phyloP scores from a whole-genome alignment of 768 basidiomycete species.

The Mycena capillaripes region DNA sequence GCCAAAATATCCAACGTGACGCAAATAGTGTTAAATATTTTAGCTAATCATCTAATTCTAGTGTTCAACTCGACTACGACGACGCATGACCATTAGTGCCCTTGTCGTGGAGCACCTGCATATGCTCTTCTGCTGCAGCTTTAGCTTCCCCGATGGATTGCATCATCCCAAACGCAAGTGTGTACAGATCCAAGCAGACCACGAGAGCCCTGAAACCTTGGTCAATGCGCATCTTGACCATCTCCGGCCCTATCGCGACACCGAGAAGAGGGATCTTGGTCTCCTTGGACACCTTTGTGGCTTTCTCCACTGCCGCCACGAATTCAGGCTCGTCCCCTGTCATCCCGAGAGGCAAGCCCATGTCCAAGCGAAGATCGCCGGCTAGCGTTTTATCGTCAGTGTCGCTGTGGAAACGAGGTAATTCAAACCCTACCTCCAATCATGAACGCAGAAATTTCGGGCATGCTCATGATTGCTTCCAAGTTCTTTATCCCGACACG shows the following conservation, averaged over 20 bases:
- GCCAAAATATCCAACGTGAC: too few species aligned
- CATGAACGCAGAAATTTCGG: constrained; percentile 30
- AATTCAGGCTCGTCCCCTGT: constrained; percentile 29
- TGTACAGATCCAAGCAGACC: constrained; percentile 12
- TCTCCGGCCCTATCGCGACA: constrained; percentile 7
- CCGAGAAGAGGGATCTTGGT: constrained; percentile 15
- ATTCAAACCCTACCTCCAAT: constrained; percentile 21
- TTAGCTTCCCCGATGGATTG: background rate
- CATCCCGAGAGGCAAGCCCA: constrained; percentile 18
- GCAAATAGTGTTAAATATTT: too few species aligned
- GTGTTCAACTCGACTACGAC: too few species aligned
- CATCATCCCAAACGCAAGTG: constrained; percentile 21
- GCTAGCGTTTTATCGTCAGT: background rate
- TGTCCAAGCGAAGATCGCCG: constrained; percentile 29
- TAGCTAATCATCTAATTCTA: too few species aligned
- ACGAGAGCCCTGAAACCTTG: constrained; percentile 20
- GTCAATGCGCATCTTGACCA: constrained; percentile 26
- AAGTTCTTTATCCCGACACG: constrained; percentile 76
- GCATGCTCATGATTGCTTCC: constrained; percentile 57
- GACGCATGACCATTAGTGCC: too few species aligned
- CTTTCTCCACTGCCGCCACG: constrained; percentile 21
- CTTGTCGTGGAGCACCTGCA: too few species aligned
- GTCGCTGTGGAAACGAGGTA: background rate
- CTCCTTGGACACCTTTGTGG: constrained; percentile 2
- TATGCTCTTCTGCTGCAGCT: constrained; percentile 15